These are phyloP conservation scores for Plasmodium relictum DNA, from an alignment of 169 alveolate species.

Conservation along the genomic window DNA sequence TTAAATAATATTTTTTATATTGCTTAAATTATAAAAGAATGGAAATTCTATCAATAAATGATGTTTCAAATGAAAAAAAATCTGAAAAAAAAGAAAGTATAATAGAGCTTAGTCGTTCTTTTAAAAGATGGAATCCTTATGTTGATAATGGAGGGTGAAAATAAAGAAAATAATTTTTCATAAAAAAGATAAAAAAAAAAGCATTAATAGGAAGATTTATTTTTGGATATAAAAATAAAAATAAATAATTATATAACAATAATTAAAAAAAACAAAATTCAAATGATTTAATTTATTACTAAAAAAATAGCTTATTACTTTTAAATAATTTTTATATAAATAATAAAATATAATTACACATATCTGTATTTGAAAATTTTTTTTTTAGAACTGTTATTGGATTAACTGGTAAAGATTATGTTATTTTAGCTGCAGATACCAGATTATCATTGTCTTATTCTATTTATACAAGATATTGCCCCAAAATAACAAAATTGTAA, in stretches of 20 bases:
- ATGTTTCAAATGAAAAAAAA: conserved; percentile 12
- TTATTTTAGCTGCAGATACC: conserved; percentile 95
- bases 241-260: too few species aligned
- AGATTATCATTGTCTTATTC: conserved; percentile 92
- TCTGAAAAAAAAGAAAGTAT: conserved; percentile 36
- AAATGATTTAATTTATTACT: too few species aligned
- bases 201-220: background rate
- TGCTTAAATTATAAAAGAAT: background rate
- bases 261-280: too few species aligned
- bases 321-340: too few species aligned
- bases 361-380: background rate
- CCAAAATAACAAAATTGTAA: conserved; percentile 90
- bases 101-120: conserved; percentile 44
- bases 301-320: too few species aligned
- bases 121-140: conserved; percentile 80
- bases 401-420: conserved; percentile 93
- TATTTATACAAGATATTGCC: conserved; percentile 91
- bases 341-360: background rate
- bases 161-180: background rate
- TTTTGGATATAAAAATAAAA: too few species aligned
- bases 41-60: conserved; percentile 35
- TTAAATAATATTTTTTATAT: background rate
- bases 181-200: background rate
- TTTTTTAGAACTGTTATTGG: conserved; percentile 89
- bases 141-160: conserved; percentile 87